Percentiles rank a stretch among this genome's conserved stretches.
Conservation (phyloP, 495 filamentous ascomycete genomes). For the Xylaria castorea region DNA sequence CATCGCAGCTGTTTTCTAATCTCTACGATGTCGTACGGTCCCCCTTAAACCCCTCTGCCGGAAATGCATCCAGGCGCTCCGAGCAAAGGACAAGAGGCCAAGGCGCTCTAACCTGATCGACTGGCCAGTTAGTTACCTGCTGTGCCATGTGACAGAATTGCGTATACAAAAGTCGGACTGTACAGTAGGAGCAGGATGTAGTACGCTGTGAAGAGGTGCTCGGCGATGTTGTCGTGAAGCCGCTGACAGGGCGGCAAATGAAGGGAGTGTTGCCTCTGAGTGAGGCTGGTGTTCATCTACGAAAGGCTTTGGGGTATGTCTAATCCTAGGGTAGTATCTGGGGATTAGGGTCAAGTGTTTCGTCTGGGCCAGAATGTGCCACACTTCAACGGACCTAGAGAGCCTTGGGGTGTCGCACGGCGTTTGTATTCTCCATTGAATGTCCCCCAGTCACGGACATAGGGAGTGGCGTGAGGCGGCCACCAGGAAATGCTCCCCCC, state of each 20-base stretch:
- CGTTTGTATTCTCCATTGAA: constrained; percentile 16
- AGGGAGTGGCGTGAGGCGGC: constrained; percentile 4
- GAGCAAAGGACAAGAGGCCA: constrained; percentile 24
- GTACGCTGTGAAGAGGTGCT: constrained; percentile 11
- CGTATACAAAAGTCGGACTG: constrained; percentile 18
- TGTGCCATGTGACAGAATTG: constrained; percentile 24
- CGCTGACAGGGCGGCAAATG: constrained; percentile 20
- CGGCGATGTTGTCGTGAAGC: constrained; percentile 13
- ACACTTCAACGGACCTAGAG: constrained; percentile 11
- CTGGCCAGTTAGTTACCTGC: constrained; percentile 9
- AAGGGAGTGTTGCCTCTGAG: constrained; percentile 1
- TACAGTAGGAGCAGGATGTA: constrained; percentile 13
- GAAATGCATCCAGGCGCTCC: constrained; percentile 17
- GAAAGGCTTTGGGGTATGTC: constrained; percentile 20
- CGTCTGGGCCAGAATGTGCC: constrained; percentile 8
- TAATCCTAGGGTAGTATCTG: constrained; percentile 27
- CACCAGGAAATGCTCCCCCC: constrained; percentile 2
- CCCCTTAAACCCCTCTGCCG: constrained; percentile 13
- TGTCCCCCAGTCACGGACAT: not conserved
- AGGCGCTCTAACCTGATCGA: constrained; percentile 15
- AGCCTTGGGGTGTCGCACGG: constrained; percentile 19
- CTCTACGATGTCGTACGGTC: constrained; percentile 17
- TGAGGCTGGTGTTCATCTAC: constrained; percentile 11
- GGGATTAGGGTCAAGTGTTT: constrained; percentile 30
- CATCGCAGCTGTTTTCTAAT: constrained; percentile 26